Evolutionary conservation across 2,329 filamentous ascomycete species (phyloP).

Genomic region (Alternaria tenuissima): DNA sequence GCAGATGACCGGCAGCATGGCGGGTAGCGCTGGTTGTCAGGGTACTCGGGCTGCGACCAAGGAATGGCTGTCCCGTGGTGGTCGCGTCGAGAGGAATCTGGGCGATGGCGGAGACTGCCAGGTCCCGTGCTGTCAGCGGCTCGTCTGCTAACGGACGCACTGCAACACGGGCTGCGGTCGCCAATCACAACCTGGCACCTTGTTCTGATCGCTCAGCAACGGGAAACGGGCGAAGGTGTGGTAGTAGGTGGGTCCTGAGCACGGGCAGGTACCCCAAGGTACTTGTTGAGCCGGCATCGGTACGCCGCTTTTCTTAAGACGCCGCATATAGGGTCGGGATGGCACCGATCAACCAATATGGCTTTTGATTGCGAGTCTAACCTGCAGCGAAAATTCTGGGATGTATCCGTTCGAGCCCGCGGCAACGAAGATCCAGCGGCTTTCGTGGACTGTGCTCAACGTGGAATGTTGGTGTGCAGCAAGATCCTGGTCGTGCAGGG

Average conservation of each 20-base stretch:
- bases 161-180: conserved; percentile 29
- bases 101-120: conserved; percentile 29
- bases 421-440: conserved; percentile 47
- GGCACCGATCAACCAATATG: conserved; percentile 50
- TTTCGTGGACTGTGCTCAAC: conserved; percentile 47
- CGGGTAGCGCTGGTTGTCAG: conserved; percentile 34
- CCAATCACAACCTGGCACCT: conserved; percentile 41
- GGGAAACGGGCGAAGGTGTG: conserved; percentile 25
- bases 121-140: conserved; percentile 39
- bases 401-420: conserved; percentile 46
- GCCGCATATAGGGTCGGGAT: conserved; percentile 41
- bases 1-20: conserved; percentile 44
- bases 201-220: conserved; percentile 39
- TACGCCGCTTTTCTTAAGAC: conserved; percentile 36
- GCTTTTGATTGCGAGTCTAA: conserved; percentile 47
- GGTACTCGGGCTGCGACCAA: conserved; percentile 25
- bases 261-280: conserved; percentile 34
- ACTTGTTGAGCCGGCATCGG: conserved; percentile 46
- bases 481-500: conserved; percentile 31
- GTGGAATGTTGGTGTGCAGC: conserved; percentile 46
- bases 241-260: conserved; percentile 36
- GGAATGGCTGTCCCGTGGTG: conserved; percentile 20
- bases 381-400: conserved; percentile 42
- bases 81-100: conserved; percentile 30
- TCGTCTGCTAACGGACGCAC: conserved; percentile 36